These are phyloP conservation scores for Clavariopsis aquatica DNA, from an alignment of 495 filamentous ascomycete genomes.

Conservation along the genomic window DNA sequence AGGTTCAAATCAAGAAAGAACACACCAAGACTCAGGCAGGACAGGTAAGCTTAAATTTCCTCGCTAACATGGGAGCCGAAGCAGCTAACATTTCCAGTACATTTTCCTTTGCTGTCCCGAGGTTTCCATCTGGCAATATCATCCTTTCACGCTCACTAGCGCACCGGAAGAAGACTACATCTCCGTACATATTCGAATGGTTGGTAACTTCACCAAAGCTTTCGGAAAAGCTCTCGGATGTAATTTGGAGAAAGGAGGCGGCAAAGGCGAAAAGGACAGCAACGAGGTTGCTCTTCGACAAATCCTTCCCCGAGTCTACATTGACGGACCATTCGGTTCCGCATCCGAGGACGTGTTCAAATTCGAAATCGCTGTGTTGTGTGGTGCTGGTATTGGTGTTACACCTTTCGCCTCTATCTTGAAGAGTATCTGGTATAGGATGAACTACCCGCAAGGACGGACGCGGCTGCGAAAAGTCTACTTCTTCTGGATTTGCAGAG, in stretches of 20 bases:
- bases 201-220: conserved; percentile 67
- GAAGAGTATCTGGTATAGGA: conserved; percentile 86
- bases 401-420: conserved; percentile 76
- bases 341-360: conserved; percentile 78
- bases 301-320: conserved; percentile 71
- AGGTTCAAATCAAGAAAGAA: conserved; percentile 85
- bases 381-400: conserved; percentile 72
- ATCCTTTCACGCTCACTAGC: conserved; percentile 76
- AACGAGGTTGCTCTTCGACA: conserved; percentile 67
- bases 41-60: conserved; percentile 49
- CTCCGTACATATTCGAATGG: conserved; percentile 73
- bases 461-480: conserved; percentile 76
- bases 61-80: neutral
- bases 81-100: conserved; percentile 51
- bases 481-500: conserved; percentile 83
- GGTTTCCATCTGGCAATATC: conserved; percentile 77
- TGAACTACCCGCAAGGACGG: conserved; percentile 76
- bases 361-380: conserved; percentile 69
- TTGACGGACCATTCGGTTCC: conserved; percentile 78
- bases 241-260: conserved; percentile 57
- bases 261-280: conserved; percentile 50
- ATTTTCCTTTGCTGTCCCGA: conserved; percentile 82
- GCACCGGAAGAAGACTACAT: conserved; percentile 83
- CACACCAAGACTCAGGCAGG: conserved; percentile 74
- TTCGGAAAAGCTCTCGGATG: conserved; percentile 69